Conservation (phyloP, 108 stramenopile species). For the Pseudonitzschia delicatissima region DNA sequence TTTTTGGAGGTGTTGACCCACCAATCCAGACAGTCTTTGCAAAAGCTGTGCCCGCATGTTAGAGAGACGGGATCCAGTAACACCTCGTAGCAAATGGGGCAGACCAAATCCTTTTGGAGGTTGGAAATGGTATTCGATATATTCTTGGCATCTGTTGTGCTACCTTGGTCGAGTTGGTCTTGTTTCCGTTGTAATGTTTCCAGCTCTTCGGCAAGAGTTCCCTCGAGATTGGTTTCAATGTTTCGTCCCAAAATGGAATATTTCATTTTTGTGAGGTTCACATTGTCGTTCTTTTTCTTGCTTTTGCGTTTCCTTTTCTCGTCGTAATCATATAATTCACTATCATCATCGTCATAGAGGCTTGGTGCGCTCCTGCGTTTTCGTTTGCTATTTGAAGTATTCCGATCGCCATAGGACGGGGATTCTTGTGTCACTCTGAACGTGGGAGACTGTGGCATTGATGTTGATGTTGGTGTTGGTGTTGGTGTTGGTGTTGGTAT, state of each 20-base stretch:
- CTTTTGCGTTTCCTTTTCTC: background rate
- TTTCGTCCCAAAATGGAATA: slow-evolving; percentile 6
- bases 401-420: background rate
- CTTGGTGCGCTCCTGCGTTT: background rate
- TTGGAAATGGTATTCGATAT: background rate
- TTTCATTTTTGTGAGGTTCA: background rate
- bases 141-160: background rate
- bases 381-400: background rate
- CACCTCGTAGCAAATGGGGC: slow-evolving; percentile 63
- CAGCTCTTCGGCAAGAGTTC: background rate
- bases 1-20: slow-evolving; percentile 29
- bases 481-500: background rate
- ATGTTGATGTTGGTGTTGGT: background rate
- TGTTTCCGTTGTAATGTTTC: background rate
- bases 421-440: background rate
- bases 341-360: slow-evolving; percentile 4
- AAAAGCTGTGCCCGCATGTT: slow-evolving; percentile 73
- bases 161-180: background rate
- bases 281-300: background rate
- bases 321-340: background rate
- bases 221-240: background rate
- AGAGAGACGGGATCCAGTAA: slow-evolving; percentile 55
- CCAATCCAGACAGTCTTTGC: slow-evolving; percentile 55
- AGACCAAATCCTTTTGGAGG: slow-evolving; percentile 43
- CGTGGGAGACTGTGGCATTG: background rate